A percentile compares a stretch with the other conserved stretches of the same genome.
These are phyloP conservation scores for Myriosclerotinia curreyana DNA, from an alignment of 2,329 filamentous ascomycete species.

Conservation along the genomic window DNA sequence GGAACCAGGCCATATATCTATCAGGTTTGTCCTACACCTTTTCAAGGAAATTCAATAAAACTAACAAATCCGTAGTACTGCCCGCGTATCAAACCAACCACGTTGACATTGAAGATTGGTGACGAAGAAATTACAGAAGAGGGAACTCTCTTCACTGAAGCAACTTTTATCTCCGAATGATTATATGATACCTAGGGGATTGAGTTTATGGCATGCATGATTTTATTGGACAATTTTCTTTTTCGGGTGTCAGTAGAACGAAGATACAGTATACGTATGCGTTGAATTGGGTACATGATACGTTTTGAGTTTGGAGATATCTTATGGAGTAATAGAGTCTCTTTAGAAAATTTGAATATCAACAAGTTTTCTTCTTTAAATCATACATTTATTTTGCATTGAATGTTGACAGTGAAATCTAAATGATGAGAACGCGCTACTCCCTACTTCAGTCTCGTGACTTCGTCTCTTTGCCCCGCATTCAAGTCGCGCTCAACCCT, in stretches of 20 bases:
- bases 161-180: conserved; percentile 83
- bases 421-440: neutral
- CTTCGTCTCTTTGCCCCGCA: neutral
- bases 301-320: neutral
- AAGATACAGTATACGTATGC: conserved; percentile 31
- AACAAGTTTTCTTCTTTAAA: neutral
- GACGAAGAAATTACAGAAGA: conserved; percentile 75
- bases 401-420: neutral
- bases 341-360: neutral
- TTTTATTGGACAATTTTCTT: conserved; percentile 21
- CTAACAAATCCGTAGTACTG: conserved; percentile 58
- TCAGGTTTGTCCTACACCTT: conserved; percentile 58
- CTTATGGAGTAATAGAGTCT: conserved; percentile 11
- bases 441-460: conserved; percentile 1
- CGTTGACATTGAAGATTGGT: conserved; percentile 80
- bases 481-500: conserved; percentile 6
- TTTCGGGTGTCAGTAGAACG: conserved; percentile 34
- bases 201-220: neutral
- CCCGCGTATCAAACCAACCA: conserved; percentile 59
- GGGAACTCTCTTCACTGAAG: conserved; percentile 79
- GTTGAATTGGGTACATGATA: conserved; percentile 28
- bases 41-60: neutral
- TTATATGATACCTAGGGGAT: conserved; percentile 15
- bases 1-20: conserved; percentile 98
- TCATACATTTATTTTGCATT: neutral